A percentile compares a stretch with the other conserved stretches of the same genome.
Evolutionary conservation across 179 eudicot genomes (phyloP).

Genomic region (Amaranthus tricolor): DNA sequence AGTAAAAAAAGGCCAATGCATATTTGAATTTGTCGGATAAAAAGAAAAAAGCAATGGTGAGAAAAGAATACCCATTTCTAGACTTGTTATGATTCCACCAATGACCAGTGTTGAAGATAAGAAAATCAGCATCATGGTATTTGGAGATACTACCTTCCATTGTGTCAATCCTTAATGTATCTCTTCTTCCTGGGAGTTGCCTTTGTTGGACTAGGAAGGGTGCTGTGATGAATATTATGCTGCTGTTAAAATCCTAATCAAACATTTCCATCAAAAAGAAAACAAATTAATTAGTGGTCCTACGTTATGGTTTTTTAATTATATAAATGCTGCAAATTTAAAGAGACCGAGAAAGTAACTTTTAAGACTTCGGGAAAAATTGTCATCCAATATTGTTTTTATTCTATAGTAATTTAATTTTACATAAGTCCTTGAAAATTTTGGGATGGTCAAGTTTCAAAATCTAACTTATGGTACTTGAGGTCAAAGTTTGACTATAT

Average conservation of each 20-base stretch:
- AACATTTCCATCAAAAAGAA: neutral
- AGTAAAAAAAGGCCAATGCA: no score
- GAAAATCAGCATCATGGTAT: constrained; percentile 53
- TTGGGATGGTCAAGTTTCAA: no score
- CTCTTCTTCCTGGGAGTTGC: constrained; percentile 19
- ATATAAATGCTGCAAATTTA: no score
- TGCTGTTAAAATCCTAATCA: constrained; percentile 52
- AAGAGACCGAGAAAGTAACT: no score
- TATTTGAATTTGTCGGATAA: no score
- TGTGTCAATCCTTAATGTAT: constrained; percentile 49
- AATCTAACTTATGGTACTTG: no score
- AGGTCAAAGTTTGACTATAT: no score
- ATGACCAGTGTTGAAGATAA: constrained; percentile 69
- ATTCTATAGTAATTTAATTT: no score
- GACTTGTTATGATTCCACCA: constrained; percentile 70
- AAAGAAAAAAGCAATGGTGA: no score
- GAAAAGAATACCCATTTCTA: constrained; percentile 35
- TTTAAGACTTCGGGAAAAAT: no score
- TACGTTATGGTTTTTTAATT: neutral
- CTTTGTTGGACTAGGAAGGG: constrained; percentile 59
- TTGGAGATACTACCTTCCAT: constrained; percentile 32
- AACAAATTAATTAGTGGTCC: neutral
- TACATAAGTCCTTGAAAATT: no score
- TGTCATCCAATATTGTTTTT: no score
- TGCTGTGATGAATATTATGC: constrained; percentile 45